These are phyloP conservation scores for Drosera spatulata DNA, from an alignment of 179 eudicot genomes.

Conservation along the genomic window DNA sequence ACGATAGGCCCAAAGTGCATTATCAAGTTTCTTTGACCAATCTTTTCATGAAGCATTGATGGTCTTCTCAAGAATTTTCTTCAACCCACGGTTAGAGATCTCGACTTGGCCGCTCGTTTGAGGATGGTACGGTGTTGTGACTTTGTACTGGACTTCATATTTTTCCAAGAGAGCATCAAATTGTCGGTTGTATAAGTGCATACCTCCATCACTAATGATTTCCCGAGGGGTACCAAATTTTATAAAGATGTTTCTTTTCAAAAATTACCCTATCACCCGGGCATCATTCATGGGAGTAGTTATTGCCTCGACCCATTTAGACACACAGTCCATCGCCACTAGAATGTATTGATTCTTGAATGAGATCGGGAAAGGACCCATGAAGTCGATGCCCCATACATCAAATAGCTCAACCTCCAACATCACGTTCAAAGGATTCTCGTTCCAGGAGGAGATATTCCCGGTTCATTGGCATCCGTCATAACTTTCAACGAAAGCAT, in stretches of 20 bases:
- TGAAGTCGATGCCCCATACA: constrained; percentile 1
- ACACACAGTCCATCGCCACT: background rate
- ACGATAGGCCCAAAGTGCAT: no score
- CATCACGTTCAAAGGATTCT: background rate
- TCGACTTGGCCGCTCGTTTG: no score
- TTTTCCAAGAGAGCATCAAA: background rate
- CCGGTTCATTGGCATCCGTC: background rate
- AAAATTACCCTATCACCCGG: background rate
- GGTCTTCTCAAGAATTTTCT: no score
- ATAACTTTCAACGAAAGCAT: background rate
- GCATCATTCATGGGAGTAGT: background rate
- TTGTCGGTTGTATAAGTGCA: background rate
- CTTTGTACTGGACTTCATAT: background rate
- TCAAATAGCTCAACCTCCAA: background rate
- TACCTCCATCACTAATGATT: background rate
- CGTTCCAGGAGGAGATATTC: background rate
- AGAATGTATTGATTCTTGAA: background rate
- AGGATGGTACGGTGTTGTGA: no score
- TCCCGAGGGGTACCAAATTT: background rate
- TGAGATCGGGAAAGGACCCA: background rate
- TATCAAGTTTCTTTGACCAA: no score
- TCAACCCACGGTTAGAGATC: no score
- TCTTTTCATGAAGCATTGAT: no score
- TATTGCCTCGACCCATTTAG: background rate
- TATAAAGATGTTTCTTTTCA: background rate